Base-by-base conservation (phyloP, 2,329 filamentous ascomycete species). In the Tolypocladium inflatum region DNA sequence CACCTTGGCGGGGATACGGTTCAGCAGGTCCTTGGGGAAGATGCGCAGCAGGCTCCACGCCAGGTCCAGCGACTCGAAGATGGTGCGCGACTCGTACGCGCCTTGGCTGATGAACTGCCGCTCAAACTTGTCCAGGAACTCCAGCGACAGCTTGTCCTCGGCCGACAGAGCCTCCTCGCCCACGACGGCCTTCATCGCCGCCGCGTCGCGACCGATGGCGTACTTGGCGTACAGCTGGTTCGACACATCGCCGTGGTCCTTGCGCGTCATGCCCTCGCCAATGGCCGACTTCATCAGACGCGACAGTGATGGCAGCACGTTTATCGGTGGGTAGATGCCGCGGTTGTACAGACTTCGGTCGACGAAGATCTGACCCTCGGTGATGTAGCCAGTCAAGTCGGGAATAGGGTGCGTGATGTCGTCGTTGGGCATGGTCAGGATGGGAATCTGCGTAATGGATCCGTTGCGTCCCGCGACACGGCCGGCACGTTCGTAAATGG, bases 271-370 rank as follows among this genome's bases (percentile, higher is more conserved):
- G 64, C 91, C 91, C 78, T 97, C 92, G 68, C 94, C 94, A 70
- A 99, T 99, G 74, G 94, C 94, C 70, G 94, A 99, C 78, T 99
- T 99, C 94, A 99, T 99, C 72, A 99, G 88, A 85, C 94, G 94
- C 30, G 94, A 99, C 43, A 99, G 88, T 54, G 94, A 99, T 30
- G 94, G 94, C 61, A 99, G 80, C 63, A 99, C 94, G 79, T 99
- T 99, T 81, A 99, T 99, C 23, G 94, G 94, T 56, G 94, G 94
- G 81, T 96, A 97, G 78, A 99, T 87, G 77, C 92, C 93, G 80
- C 94, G 94, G 83, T 99, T 99, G 81, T 91, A 75, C 56, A 99
- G 81, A 70, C 89, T 86, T 78, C 93, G 91, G 75, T 99, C 94
- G 69, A 99, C 84, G 78, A 95, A 97, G 71, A 99, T 97, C 76